A percentile compares a stretch with the other conserved stretches of the same genome.
These are phyloP conservation scores for Podospora pseudoanserina DNA, from an alignment of 495 filamentous ascomycete species.

Conservation along the genomic window DNA sequence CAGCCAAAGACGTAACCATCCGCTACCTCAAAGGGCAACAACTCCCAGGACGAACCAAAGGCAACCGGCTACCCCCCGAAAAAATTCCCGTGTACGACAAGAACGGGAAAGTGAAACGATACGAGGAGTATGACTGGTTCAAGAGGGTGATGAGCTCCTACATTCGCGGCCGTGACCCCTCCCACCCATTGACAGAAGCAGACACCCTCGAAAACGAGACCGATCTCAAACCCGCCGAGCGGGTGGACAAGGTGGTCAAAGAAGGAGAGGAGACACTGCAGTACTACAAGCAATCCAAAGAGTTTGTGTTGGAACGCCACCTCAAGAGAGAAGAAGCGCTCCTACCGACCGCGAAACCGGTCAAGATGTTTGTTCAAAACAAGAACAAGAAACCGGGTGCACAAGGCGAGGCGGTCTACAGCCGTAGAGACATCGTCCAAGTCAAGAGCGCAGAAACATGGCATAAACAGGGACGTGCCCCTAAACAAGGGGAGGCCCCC, in stretches of 20 bases:
- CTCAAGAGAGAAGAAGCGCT: conserved; percentile 91
- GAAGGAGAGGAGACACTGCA: conserved; percentile 77
- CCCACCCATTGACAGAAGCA: conserved; percentile 54
- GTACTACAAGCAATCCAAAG: conserved; percentile 78
- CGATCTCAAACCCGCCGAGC: conserved; percentile 67
- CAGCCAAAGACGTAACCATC: conserved; percentile 92
- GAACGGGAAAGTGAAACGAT: conserved; percentile 64
- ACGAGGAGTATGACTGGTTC: conserved; percentile 84
- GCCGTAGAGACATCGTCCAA: conserved; percentile 70
- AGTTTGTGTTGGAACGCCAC: conserved; percentile 83
- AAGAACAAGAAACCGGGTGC: conserved; percentile 60
- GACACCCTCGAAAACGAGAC: conserved; percentile 75
- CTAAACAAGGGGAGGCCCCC: conserved; percentile 64
- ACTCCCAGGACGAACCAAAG: conserved; percentile 89
- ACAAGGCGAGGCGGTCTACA: conserved; percentile 76
- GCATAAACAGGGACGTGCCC: conserved; percentile 90
- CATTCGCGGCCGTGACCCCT: conserved; percentile 46
- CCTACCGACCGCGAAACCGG: conserved; percentile 60
- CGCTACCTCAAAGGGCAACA: conserved; percentile 81
- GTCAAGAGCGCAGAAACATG: conserved; percentile 94
- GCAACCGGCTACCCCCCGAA: conserved; percentile 68
- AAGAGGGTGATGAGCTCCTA: conserved; percentile 72
- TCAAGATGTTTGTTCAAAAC: conserved; percentile 58
- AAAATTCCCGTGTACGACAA: conserved; percentile 74
- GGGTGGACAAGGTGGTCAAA: conserved; percentile 67